phyloP scores from a whole-genome alignment of 345 rosid species.

The Eutrema yunnanense region DNA sequence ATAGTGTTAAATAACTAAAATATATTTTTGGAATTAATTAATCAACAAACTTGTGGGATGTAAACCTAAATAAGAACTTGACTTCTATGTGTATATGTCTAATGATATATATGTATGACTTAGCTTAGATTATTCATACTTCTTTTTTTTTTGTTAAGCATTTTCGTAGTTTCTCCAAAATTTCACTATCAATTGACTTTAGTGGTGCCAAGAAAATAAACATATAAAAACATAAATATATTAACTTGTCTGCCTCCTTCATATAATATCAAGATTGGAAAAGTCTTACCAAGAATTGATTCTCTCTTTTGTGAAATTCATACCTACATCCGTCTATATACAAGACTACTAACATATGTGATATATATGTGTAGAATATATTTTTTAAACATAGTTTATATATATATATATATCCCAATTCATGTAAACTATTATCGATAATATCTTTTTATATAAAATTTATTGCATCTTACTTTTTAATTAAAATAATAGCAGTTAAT shows the following conservation, averaged over 20 bases:
- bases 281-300: slow-evolving; percentile 1
- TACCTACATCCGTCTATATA: not conserved
- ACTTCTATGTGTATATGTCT: not conserved
- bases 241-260: not conserved
- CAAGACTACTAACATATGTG: not conserved
- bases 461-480: too few species aligned
- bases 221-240: not conserved
- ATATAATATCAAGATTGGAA: not conserved
- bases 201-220: not conserved
- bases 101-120: not conserved
- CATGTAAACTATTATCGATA: not conserved
- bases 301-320: not conserved
- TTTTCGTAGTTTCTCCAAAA: not conserved
- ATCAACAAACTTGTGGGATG: not conserved
- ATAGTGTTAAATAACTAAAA: not conserved
- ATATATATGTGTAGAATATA: not conserved
- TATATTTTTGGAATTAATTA: not conserved
- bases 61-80: not conserved
- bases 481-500: too few species aligned
- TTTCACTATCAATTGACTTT: slow-evolving; percentile 5
- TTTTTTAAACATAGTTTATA: not conserved
- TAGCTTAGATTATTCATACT: not conserved
- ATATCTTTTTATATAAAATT: too few species aligned
- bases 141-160: not conserved
- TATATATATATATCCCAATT: not conserved